Evolutionary conservation across 2,329 filamentous ascomycete species (phyloP), one percentile per base, ranked within the genome.

Genomic region (Venturia carpophila): DNA sequence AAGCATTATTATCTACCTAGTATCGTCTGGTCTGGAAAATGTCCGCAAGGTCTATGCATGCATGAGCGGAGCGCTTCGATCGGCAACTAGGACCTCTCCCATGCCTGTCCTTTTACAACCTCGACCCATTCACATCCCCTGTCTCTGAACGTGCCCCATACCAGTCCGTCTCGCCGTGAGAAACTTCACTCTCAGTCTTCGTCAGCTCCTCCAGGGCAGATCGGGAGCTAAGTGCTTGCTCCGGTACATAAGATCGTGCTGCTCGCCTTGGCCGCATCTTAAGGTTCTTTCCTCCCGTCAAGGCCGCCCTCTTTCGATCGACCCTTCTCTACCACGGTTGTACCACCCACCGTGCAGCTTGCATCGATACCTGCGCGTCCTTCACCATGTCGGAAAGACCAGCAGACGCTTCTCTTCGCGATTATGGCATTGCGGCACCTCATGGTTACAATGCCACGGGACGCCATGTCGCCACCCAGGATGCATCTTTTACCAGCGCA

Each of bases 391-490:
- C 47, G 30, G 30, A 1, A 9, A 34, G 30, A 58, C 30, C 52
- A 37, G 52, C 27, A 2, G 52, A 58, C n/a, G 17, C 30, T 58
- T 65, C 58, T n/a, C 55, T 61, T 49, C 64, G 58, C n/a, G 64
- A 60, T 41, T 65, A 39, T 49, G 55, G 64, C 27, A 34, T 58
- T 49, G 52, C 62, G 2, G 52, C 64, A 21, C 79, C 79, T 64
- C 79, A 81, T 69, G 79, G 79, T 7, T 79, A 79, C 37, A 80
- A 81, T 70, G 75, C 76, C 4, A 70, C 69, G 37, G 77, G 76
- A 66, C 69, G 76, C 17, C 79, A 80, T 67, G 73, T 76, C 49
- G 78, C 77, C 10, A 79, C 78, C 15, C 19, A 55, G 19, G 27
- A 58, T 21, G 30, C 42, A 10, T 7, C 19, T 3, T 52, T 75